Percentiles rank a stretch among this genome's conserved stretches.
Conservation (phyloP, 768 basidiomycete genomes). For the Hortiboletus flavorubellus region DNA sequence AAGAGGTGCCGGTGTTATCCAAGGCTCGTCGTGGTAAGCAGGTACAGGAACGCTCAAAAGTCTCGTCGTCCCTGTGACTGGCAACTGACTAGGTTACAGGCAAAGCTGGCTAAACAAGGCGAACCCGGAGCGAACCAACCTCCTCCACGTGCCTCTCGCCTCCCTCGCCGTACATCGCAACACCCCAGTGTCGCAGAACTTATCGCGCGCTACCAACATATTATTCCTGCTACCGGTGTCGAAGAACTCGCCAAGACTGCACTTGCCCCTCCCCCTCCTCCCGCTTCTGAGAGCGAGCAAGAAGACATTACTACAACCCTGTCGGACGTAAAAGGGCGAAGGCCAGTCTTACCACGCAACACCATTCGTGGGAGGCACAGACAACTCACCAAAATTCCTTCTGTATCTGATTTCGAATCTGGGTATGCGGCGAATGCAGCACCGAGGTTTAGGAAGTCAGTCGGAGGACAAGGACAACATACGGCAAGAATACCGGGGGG, state of each 20-base stretch:
- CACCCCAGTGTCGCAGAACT: conserved; percentile 79
- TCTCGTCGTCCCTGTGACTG: not conserved
- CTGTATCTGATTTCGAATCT: conserved; percentile 84
- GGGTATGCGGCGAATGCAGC: conserved; percentile 93
- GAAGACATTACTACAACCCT: conserved; percentile 43
- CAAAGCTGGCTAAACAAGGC: conserved; percentile 24
- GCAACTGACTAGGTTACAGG: conserved; percentile 14
- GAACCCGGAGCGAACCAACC: conserved; percentile 16
- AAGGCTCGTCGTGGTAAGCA: conserved; percentile 17
- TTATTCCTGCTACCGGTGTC: conserved; percentile 66
- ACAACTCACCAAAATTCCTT: conserved; percentile 50
- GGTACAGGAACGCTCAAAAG: conserved; percentile 33
- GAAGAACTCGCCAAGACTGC: conserved; percentile 72
- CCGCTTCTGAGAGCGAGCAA: conserved; percentile 79
- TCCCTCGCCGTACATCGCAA: conserved; percentile 57
- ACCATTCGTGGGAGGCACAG: conserved; percentile 46
- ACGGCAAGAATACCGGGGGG: conserved; percentile 50
- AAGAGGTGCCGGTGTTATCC: conserved; percentile 22
- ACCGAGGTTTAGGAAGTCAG: conserved; percentile 60
- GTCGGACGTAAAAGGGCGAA: conserved; percentile 19
- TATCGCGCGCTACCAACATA: conserved; percentile 78
- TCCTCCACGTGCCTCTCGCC: conserved; percentile 46
- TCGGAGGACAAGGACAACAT: conserved; percentile 34
- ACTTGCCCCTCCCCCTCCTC: conserved; percentile 47
- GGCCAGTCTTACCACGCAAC: conserved; percentile 31